Evolutionary conservation across 495 filamentous ascomycete genomes (phyloP), one percentile per base, ranked within the genome.

Genomic region (Penicillium fimorum): DNA sequence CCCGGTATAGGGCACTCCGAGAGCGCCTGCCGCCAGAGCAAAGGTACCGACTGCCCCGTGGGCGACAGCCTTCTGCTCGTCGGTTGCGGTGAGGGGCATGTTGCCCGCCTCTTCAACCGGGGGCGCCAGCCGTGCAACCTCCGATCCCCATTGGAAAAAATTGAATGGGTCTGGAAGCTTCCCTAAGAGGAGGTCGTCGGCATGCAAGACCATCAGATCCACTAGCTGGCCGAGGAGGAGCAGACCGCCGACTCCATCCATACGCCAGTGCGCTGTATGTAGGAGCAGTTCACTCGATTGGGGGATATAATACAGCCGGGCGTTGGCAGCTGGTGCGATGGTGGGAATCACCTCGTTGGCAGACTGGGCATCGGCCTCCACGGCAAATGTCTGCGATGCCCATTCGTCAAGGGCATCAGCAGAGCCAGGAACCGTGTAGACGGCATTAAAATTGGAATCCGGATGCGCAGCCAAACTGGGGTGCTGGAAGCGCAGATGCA

Each of bases 251-350:
- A 59, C 30, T n/a, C 68, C 68, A 35, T 74, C 71, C 11, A 58
- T 71, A 7, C 63, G 64, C 68, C 71, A 72, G 51, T 72, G 71
- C 24, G 70, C 56, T 12, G 50, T 53, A 44, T 71, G 64, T 11
- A 62, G 20, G 13, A 72, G 20, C 10, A 72, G 47, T 37, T 70
- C 20, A 37, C 25, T 30, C 12, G 53, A 49, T n/a, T 58, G 40
- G 25, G 56, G 56, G 11, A 71, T n/a, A 55, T 66, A 71, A 41
- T 64, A 56, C 11, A 59, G 45, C 9, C 52, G 63, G 20, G 56
- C 58, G 33, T 61, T 59, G 18, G 59, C 53, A 40, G 42, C 40
- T 18, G 60, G 62, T 15, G 40, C 58, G 33, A 66, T 50, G 35
- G 50, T 51, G 5, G 55, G 17, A 44, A 66, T 68, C 10, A 64